Base-by-base conservation (phyloP, 2,329 filamentous ascomycete species). In the Taxawa tesnikishii region DNA sequence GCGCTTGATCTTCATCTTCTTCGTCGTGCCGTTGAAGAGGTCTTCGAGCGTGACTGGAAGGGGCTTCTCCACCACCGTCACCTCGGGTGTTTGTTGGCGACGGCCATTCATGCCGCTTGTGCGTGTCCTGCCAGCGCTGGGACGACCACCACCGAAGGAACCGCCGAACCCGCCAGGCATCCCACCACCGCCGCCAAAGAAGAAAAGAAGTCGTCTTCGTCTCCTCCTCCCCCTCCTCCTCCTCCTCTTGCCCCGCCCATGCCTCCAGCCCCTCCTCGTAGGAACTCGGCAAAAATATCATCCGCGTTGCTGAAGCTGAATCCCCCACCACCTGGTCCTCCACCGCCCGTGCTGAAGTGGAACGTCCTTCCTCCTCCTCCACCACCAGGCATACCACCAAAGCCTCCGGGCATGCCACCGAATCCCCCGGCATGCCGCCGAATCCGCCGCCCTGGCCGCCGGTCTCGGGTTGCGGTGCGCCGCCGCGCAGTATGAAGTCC, bases 1-100 rank as follows among this genome's bases (percentile, higher is more conserved):
- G 50, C 88, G 75, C 50, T 94, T 94, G 43, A 96, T 93, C 64
- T 90, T 93, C 70, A 98, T 84, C 69, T 93, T 94, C 73, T 98
- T 98, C 29, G 80, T 84, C 21, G 76, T 75, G 25, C 90, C 90
- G 15, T 70, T 77, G 63, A 75, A 96, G 39, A 96, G 61, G 50
- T 98, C 90, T 56, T 98, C 90, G 19, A 98, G 63, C 3, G 80
- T 75, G 14, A 98, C 64, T 3, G 78, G 74, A 40, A 98, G 58
- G 28, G 81, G 75, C 49, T 83, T 79, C 60, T 96, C 88, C 8
- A 96, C 79, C 1, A 92, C 87, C 1, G 85, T 85, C 12, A 93
- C 82, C 53, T 96, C 88, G 0, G 84, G 82, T 3, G 83, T 83
- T 4, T 67, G 56, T 58, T 66, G 47, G 49, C 63, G 48, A 38